Conservation (phyloP, 331 rosid species). For the Rhamnella rubrinervis region DNA sequence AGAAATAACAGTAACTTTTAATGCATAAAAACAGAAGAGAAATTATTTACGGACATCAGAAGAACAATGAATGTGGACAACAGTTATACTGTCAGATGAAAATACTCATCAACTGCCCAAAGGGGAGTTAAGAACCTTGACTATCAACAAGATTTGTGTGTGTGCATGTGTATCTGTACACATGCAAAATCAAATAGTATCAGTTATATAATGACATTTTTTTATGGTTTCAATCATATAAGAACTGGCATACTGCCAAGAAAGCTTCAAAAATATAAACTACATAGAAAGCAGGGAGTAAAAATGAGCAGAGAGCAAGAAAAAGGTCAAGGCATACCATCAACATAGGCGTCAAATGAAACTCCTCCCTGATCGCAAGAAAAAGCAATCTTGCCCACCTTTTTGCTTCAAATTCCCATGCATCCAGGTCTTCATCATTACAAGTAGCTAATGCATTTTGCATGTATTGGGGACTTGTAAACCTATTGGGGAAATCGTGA, state of each 20-base stretch:
- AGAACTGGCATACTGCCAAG: too few species aligned
- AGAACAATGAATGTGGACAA: background rate
- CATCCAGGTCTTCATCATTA: slow-evolving; percentile 72
- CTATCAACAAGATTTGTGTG: too few species aligned
- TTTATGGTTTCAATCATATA: too few species aligned
- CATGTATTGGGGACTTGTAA: slow-evolving; percentile 33
- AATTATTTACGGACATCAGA: background rate
- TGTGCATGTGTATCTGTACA: too few species aligned
- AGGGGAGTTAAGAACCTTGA: too few species aligned
- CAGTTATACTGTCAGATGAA: too few species aligned
- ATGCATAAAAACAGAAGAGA: background rate
- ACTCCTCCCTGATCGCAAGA: slow-evolving; percentile 59
- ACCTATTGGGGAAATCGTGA: slow-evolving; percentile 63
- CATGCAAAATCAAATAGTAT: too few species aligned
- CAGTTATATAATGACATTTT: too few species aligned
- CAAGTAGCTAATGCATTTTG: slow-evolving; percentile 45
- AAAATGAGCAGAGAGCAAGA: slow-evolving; percentile 17
- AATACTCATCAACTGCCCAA: too few species aligned
- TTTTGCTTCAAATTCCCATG: slow-evolving; percentile 85
- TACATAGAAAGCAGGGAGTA: slow-evolving; percentile 8
- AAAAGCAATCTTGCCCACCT: slow-evolving; percentile 92
- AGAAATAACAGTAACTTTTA: background rate
- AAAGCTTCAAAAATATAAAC: background rate
- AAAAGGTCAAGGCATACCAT: slow-evolving; percentile 45
- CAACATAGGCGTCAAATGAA: slow-evolving; percentile 53